Conservation (phyloP, 2,329 filamentous ascomycete species). For the Tolypocladium amazonense region DNA sequence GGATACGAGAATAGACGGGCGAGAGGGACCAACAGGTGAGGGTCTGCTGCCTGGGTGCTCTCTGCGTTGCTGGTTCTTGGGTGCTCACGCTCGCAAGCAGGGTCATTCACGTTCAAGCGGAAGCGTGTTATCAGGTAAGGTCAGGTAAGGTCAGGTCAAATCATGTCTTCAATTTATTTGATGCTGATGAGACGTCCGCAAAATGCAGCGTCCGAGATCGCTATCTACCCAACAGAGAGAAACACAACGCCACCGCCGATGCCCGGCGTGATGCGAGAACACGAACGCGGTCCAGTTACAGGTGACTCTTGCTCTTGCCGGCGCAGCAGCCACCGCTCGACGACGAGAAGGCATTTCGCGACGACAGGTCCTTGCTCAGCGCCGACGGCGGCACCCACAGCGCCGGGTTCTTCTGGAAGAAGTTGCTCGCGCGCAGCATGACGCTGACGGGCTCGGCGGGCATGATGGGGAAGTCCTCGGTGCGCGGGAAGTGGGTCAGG, state of each 20-base stretch:
- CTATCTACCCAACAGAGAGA: neutral
- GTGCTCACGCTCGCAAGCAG: neutral
- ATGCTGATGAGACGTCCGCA: neutral
- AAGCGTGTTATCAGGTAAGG: too few species aligned
- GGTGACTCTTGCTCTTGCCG: constrained; percentile 7
- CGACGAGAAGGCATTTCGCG: constrained; percentile 8
- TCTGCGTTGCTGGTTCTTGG: too few species aligned
- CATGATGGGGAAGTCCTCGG: constrained; percentile 62
- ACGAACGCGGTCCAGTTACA: constrained; percentile 2
- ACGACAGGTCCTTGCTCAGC: constrained; percentile 20
- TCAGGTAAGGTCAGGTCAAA: too few species aligned
- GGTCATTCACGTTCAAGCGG: too few species aligned
- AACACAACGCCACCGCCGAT: neutral
- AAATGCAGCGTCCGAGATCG: neutral
- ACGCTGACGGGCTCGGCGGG: constrained; percentile 46
- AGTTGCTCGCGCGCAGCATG: constrained; percentile 38
- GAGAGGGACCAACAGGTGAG: neutral
- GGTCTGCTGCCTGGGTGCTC: neutral
- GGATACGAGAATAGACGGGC: neutral
- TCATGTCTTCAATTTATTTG: neutral
- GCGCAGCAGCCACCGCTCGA: constrained; percentile 3
- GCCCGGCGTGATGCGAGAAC: neutral
- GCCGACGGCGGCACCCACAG: constrained; percentile 35
- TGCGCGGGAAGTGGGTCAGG: constrained; percentile 49
- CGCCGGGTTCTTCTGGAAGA: constrained; percentile 40